phyloP scores from a whole-genome alignment of 1,284 basidiomycete species.

The Amylostereum areolatum region DNA sequence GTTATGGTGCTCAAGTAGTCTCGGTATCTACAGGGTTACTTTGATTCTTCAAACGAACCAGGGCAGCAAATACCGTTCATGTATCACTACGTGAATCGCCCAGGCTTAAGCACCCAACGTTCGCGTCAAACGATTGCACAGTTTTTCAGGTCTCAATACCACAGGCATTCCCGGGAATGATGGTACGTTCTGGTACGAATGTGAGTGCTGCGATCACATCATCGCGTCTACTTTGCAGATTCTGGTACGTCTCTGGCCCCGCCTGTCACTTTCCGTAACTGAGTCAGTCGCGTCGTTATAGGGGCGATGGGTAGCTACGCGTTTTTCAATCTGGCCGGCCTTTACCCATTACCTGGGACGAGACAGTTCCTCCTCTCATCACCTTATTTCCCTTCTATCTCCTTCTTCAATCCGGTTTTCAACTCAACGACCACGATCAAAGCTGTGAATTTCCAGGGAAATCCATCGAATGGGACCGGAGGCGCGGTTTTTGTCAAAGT shows the following conservation, averaged over 20 bases:
- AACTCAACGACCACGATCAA: slow-evolving; percentile 52
- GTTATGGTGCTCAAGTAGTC: too few relatives aligned
- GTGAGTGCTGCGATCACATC: too few relatives aligned
- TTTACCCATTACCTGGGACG: slow-evolving; percentile 60
- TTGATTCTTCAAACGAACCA: slow-evolving; percentile 53
- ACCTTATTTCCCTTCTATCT: slow-evolving; percentile 54
- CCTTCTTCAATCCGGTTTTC: slow-evolving; percentile 52
- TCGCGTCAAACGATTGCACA: slow-evolving; percentile 48
- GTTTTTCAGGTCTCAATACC: slow-evolving; percentile 48
- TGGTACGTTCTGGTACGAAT: slow-evolving; percentile 19
- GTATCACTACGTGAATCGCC: slow-evolving; percentile 58
- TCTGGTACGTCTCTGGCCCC: too few relatives aligned
- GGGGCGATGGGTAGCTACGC: slow-evolving; percentile 68
- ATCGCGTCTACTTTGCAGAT: too few relatives aligned
- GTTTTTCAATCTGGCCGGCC: slow-evolving; percentile 51
- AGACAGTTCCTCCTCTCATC: slow-evolving; percentile 54
- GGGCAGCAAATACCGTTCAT: slow-evolving; percentile 60
- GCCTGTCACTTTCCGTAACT: too few relatives aligned
- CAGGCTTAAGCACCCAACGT: slow-evolving; percentile 49
- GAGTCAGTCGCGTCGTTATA: too few relatives aligned
- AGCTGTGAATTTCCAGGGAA: slow-evolving; percentile 44
- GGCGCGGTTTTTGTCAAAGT: slow-evolving; percentile 54
- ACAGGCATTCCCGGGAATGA: slow-evolving; percentile 58
- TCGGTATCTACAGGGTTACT: slow-evolving; percentile 32
- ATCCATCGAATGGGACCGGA: slow-evolving; percentile 42